A percentile compares a stretch with the other conserved stretches of the same genome.
Evolutionary conservation across 2,329 filamentous ascomycete genomes (phyloP).

Genomic region (Zalaria obscura): DNA sequence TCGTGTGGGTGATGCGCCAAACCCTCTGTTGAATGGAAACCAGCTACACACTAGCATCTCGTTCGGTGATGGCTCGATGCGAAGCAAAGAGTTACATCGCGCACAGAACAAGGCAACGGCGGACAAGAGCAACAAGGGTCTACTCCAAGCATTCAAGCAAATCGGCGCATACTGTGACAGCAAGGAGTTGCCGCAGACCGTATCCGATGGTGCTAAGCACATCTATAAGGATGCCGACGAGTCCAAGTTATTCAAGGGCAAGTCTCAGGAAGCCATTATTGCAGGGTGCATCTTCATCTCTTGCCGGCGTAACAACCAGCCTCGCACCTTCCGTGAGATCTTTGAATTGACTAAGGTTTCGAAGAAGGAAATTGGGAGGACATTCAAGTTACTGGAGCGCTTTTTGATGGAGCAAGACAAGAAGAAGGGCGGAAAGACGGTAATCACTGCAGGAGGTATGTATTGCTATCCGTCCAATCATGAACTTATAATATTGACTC

Average conservation of each 20-base stretch:
- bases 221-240: constrained; percentile 93
- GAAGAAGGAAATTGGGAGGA: constrained; percentile 94
- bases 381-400: constrained; percentile 84
- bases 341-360: constrained; percentile 83
- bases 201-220: constrained; percentile 82
- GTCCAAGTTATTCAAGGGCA: constrained; percentile 86
- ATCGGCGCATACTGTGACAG: constrained; percentile 79
- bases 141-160: constrained; percentile 74
- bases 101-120: constrained; percentile 69
- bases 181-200: constrained; percentile 65
- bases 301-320: constrained; percentile 75
- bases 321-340: constrained; percentile 88
- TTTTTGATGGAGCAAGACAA: constrained; percentile 66
- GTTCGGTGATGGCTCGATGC: constrained; percentile 59
- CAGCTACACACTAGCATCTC: constrained; percentile 82
- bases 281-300: constrained; percentile 96
- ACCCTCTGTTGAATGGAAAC: constrained; percentile 77
- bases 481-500: constrained; percentile 6
- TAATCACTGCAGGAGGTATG: constrained; percentile 35
- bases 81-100: constrained; percentile 62
- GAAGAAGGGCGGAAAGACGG: constrained; percentile 28
- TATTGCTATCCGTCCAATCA: constrained; percentile 5
- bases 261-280: constrained; percentile 84
- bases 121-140: constrained; percentile 70
- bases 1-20: constrained; percentile 89